Evolutionary conservation across 2,329 filamentous ascomycete genomes (phyloP).

Genomic region (Coniochaeta ligniaria): DNA sequence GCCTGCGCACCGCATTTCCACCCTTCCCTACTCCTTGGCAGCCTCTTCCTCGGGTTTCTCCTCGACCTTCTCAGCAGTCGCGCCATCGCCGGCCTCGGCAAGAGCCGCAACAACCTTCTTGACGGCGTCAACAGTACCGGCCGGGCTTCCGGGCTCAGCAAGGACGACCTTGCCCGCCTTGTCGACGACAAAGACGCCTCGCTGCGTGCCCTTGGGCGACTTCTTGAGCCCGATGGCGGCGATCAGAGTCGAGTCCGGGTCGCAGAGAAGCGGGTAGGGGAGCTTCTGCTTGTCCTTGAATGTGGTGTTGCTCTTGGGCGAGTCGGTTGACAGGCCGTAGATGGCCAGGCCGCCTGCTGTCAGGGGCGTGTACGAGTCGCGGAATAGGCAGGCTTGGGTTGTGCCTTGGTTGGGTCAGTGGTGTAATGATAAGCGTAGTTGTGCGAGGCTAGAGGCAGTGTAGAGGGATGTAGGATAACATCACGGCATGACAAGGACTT

Average conservation of each 20-base stretch:
- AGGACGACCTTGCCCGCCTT: constrained; percentile 70
- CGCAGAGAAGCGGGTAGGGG: constrained; percentile 82
- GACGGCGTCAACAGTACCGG: constrained; percentile 69
- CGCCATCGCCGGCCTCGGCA: constrained; percentile 15
- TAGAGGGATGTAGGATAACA: too few relatives aligned
- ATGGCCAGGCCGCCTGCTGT: constrained; percentile 75
- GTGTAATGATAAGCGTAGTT: background rate
- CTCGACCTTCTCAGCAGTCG: constrained; percentile 11
- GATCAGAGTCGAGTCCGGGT: constrained; percentile 68
- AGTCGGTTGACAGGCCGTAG: constrained; percentile 84
- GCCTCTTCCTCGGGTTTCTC: constrained; percentile 12
- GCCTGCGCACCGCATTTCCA: background rate
- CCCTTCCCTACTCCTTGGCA: background rate
- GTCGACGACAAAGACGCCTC: constrained; percentile 82
- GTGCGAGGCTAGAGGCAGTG: background rate
- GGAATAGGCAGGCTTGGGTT: constrained; percentile 87
- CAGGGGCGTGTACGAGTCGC: constrained; percentile 72
- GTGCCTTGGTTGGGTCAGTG: constrained; percentile 56
- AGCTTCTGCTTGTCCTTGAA: constrained; percentile 91
- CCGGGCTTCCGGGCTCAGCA: constrained; percentile 67
- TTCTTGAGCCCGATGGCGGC: constrained; percentile 87
- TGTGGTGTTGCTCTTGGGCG: constrained; percentile 82
- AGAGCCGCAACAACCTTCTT: constrained; percentile 57
- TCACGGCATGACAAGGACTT: background rate
- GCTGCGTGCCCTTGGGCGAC: constrained; percentile 66